phyloP scores from a whole-genome alignment of 139 green algal genomes.

The Chlamydomonas eustigma region DNA sequence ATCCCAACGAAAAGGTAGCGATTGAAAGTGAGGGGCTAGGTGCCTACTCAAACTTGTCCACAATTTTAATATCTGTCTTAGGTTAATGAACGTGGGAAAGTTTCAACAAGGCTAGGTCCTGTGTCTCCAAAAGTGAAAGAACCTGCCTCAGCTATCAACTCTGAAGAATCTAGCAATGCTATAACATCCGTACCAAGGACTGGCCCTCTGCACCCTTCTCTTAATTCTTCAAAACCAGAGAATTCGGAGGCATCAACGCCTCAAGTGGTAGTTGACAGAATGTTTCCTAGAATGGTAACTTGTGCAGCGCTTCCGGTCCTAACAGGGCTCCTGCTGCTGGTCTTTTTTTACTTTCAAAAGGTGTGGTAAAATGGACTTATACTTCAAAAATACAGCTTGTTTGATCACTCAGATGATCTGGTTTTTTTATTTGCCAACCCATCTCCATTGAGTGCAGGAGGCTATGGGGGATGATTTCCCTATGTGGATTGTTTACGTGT shows the following conservation, averaged over 20 bases:
- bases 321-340: conserved; percentile 52
- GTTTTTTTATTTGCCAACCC: neutral
- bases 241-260: neutral
- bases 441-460: neutral
- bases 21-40: too few species aligned
- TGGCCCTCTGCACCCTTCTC: neutral
- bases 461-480: neutral
- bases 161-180: too few species aligned
- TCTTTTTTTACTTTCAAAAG: conserved; percentile 70
- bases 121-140: conserved; percentile 6
- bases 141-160: too few species aligned
- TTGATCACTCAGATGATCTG: neutral
- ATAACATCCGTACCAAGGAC: too few species aligned
- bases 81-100: conserved; percentile 5
- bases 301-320: conserved; percentile 59
- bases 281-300: conserved; percentile 67
- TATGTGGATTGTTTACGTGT: neutral
- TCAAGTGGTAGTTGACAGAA: conserved; percentile 56
- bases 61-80: neutral
- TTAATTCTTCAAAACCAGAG: neutral
- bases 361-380: conserved; percentile 12
- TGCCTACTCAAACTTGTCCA: too few species aligned
- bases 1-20: too few species aligned
- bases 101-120: conserved; percentile 9
- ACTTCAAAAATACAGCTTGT: neutral